A percentile compares a stretch with the other conserved stretches of the same genome.
These are phyloP conservation scores for Mycena metata DNA, from an alignment of 768 basidiomycete species.

Conservation along the genomic window DNA sequence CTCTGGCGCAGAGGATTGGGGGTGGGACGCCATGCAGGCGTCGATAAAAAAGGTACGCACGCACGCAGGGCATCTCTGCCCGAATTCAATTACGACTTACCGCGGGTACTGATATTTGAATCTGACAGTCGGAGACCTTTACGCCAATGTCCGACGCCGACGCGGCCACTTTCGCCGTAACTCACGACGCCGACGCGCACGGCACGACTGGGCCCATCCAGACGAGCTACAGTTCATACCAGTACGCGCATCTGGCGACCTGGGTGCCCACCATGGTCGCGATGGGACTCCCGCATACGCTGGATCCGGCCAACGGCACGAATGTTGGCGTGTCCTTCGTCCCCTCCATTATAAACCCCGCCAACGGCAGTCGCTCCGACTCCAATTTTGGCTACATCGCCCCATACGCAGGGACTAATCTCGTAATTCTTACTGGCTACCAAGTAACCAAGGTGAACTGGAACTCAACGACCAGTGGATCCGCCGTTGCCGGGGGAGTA, in stretches of 20 bases:
- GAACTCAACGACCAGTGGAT: conserved; percentile 32
- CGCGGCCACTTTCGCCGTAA: conserved; percentile 28
- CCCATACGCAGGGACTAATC: conserved; percentile 31
- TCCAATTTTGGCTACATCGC: conserved; percentile 39
- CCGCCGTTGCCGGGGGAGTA: conserved; percentile 36
- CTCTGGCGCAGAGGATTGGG: conserved; percentile 44
- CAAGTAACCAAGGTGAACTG: conserved; percentile 36
- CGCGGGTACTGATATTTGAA: no score
- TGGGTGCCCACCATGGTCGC: conserved; percentile 38
- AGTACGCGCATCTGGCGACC: conserved; percentile 31
- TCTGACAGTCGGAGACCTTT: conserved; percentile 31
- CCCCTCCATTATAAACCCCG: conserved; percentile 37
- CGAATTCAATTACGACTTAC: no score
- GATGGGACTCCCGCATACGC: conserved; percentile 32
- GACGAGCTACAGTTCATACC: conserved; percentile 36
- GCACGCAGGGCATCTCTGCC: background rate
- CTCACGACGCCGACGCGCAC: conserved; percentile 33
- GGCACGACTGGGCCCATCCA: conserved; percentile 37
- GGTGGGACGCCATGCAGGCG: conserved; percentile 47
- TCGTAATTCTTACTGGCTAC: conserved; percentile 37
- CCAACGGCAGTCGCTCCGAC: conserved; percentile 37
- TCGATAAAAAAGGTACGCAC: conserved; percentile 46
- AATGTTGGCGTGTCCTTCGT: conserved; percentile 35
- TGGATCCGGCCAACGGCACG: conserved; percentile 35
- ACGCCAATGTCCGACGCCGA: conserved; percentile 34